phyloP scores from a whole-genome alignment of 257 asterid species.

The Penstemon eatonii region DNA sequence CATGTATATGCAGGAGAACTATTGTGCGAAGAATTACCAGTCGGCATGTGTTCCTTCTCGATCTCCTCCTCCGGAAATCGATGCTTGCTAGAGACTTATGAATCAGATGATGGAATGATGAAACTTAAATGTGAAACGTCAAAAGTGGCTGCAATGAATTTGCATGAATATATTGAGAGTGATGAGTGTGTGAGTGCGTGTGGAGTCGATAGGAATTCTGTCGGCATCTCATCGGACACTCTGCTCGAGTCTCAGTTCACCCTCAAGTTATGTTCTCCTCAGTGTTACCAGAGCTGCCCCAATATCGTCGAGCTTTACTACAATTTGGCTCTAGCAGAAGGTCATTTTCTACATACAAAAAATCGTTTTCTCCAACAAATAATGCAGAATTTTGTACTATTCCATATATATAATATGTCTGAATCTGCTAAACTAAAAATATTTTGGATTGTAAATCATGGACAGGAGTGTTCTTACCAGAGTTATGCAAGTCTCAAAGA shows the following conservation, averaged over 20 bases:
- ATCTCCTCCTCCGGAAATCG: slow-evolving; percentile 41
- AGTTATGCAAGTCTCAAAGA: slow-evolving; percentile 39
- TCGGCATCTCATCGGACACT: slow-evolving; percentile 45
- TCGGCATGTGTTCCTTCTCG: too few species aligned
- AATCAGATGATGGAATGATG: slow-evolving; percentile 8
- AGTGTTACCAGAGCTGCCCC: slow-evolving; percentile 44
- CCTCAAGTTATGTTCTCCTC: slow-evolving; percentile 37
- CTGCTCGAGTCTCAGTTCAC: slow-evolving; percentile 34
- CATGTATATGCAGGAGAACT: too few species aligned
- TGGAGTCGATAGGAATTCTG: slow-evolving; percentile 37
- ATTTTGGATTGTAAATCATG: neutral
- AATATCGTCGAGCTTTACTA: slow-evolving; percentile 45
- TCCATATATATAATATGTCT: neutral
- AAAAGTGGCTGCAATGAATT: slow-evolving; percentile 24
- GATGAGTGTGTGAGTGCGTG: slow-evolving; percentile 42
- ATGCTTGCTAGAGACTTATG: slow-evolving; percentile 36
- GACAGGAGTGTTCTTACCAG: slow-evolving; percentile 44
- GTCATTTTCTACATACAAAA: slow-evolving; percentile 13
- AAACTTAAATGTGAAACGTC: slow-evolving; percentile 42
- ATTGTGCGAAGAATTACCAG: too few species aligned
- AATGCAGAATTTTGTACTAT: neutral
- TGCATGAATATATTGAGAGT: slow-evolving; percentile 36
- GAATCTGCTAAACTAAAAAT: neutral
- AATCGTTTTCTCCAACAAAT: neutral
- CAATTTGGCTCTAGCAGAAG: slow-evolving; percentile 48